Base-by-base conservation (phyloP, 192 early-diverging fungal species). In the Backusella parvicylindrica region DNA sequence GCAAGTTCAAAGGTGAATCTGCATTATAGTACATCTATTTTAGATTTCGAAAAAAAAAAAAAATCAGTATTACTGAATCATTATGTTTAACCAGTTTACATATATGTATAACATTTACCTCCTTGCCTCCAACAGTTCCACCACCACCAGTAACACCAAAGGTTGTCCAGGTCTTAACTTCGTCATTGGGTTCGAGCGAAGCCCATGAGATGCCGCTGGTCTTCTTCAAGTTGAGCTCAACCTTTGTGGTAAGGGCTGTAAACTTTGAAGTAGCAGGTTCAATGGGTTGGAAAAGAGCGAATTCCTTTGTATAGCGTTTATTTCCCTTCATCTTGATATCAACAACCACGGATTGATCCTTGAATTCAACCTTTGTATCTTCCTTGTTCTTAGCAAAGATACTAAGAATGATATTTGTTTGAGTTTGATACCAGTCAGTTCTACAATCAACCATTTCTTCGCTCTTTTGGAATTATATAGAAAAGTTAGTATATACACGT, bases 381-480 rank as follows among this genome's bases (percentile, higher is more conserved):
- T 87, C 85, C 75, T 87, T 89, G 76, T 97, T 96, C 80, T 98
- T 98, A 6, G 95, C 96, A 85, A 95, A 99, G 56, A 99, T 86
- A 31, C 93, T 94, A 47, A 98, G 81, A 72, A 95, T 94, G 40
- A 99, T 89, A 30, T 87, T 88, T 35, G 85, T 86, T 37, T 86
- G 94, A 30, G 94, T 96, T 77, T 99, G 97, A 83, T 98, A 99
- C 91, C 92, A 98, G 83, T 99, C 98, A 35, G 89, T 89, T 31
- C 97, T 87, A 76, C 95, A 97, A 26, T 94, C 84, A 11, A 96
- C 91, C 35, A 83, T 67, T 49, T 91, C 85, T 64, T 87, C 84
- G 6, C 32, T 41, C 21, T 70, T 68, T 68, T 3, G 6, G 8
- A 26, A 16, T 67, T n/a, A n/a, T n/a, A n/a, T n/a, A n/a, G n/a